Base-by-base conservation (phyloP, 306 rosid genomes). In the Vigna radiata region DNA sequence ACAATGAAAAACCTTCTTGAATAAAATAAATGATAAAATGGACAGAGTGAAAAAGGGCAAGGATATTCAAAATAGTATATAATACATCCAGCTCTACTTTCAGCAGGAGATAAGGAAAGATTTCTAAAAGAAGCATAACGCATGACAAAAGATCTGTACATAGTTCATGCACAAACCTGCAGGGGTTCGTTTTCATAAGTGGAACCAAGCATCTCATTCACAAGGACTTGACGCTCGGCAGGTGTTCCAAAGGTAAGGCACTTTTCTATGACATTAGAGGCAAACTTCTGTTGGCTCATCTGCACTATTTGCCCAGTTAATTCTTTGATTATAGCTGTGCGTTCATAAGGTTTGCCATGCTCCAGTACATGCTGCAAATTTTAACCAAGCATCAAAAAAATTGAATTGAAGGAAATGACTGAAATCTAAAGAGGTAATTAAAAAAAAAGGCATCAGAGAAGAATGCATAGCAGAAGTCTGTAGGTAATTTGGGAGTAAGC, bases 281-380 rank as follows among this genome's bases (percentile, higher is more conserved):
- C 98, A 86, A 94, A 94, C 87, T 94, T 94, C 88, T 94, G 98
- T 84, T 90, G 97, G 79, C 98, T 94, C 98, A 94, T 94, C 83
- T 87, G 91, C 59, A 91, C 97, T 81, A 94, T 94, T 83, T 86
- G 91, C 69, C 96, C 98, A 46, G 97, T 94, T 80, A 94, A 87
- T 77, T 94, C 91, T 72, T 89, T 87, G 50, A 94, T 91, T 59
- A 94, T 92, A 58, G 93, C 80, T 0, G 98, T 85, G 27, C 98
- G 97, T 70, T 94, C 98, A 44, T 94, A 87, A 13, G 91, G 90
- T 85, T 94, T 92, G 79, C 98, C 98, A 82, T 94, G 97, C 87
- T 90, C 98, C 84, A 94, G 85, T 47, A 94, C 97, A 82, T 94
- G 98, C 98, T 94, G 86, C 49, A 82, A 82, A 39, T 60, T 37